Percentiles rank a stretch among this genome's conserved stretches.
Conservation (phyloP, 352 stramenopile species). For the Phytophthora pini region DNA sequence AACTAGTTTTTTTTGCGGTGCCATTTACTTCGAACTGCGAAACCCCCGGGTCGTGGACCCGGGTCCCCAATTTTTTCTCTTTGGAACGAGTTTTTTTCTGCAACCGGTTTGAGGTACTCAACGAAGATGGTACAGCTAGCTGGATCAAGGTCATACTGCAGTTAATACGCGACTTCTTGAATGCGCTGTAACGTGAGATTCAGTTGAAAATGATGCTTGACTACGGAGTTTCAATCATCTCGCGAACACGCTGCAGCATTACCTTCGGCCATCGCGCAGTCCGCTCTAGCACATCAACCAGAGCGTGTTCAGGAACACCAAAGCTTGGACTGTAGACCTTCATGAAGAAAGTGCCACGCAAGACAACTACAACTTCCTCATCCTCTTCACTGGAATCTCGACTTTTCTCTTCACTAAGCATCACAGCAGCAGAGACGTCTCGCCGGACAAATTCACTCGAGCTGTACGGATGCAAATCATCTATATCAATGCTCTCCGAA, state of each 20-base stretch:
- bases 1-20: too few species aligned
- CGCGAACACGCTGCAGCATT: conserved; percentile 15
- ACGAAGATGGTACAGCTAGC: too few species aligned
- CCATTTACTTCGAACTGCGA: too few species aligned
- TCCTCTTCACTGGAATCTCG: conserved; percentile 7
- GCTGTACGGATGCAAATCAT: conserved; percentile 48
- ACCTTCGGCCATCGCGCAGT: conserved; percentile 18
- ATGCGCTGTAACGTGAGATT: too few species aligned
- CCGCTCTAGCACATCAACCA: conserved; percentile 10
- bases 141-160: too few species aligned
- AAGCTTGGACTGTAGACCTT: conserved; percentile 22
- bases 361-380: conserved; percentile 15
- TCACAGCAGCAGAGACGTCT: conserved; percentile 35
- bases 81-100: too few species aligned
- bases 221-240: not conserved
- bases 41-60: too few species aligned
- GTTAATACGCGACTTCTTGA: too few species aligned
- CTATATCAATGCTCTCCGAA: conserved; percentile 41
- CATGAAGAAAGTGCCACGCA: conserved; percentile 18
- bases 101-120: too few species aligned
- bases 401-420: conserved; percentile 14
- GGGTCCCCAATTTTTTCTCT: too few species aligned
- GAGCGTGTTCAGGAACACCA: not conserved
- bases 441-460: conserved; percentile 30
- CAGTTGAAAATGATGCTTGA: too few species aligned